phyloP scores from a whole-genome alignment of 768 basidiomycete genomes.

The Auricularia sp. region DNA sequence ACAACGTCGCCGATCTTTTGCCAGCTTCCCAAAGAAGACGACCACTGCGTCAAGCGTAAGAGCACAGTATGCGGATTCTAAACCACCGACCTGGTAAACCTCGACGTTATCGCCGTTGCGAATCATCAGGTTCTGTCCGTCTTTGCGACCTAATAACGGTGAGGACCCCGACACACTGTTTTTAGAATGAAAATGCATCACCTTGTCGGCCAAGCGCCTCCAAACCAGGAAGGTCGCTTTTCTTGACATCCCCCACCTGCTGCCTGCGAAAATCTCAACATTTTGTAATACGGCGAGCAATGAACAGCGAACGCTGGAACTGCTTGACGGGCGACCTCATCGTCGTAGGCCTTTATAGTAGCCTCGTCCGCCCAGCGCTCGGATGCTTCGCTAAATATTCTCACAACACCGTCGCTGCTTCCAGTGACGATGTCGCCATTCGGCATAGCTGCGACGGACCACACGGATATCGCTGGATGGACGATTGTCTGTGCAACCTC shows the following conservation, averaged over 20 bases:
- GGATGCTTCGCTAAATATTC: conserved; percentile 70
- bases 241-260: conserved; percentile 88
- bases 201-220: conserved; percentile 71
- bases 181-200: conserved; percentile 21
- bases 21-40: conserved; percentile 57
- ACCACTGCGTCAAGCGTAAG: conserved; percentile 57
- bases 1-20: conserved; percentile 93
- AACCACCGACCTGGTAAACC: conserved; percentile 68
- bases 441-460: conserved; percentile 80
- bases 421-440: conserved; percentile 91
- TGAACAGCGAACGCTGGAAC: conserved; percentile 42
- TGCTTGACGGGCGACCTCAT: conserved; percentile 63
- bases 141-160: conserved; percentile 59
- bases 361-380: conserved; percentile 62
- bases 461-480: conserved; percentile 95
- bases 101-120: conserved; percentile 72
- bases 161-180: background rate
- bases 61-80: background rate
- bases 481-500: conserved; percentile 82
- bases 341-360: conserved; percentile 61
- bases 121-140: conserved; percentile 90
- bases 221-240: conserved; percentile 76
- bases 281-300: too few relatives aligned
- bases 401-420: conserved; percentile 75
- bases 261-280: conserved; percentile 28